Conservation (phyloP, 345 rosid genomes). For the Syzygium grande region DNA sequence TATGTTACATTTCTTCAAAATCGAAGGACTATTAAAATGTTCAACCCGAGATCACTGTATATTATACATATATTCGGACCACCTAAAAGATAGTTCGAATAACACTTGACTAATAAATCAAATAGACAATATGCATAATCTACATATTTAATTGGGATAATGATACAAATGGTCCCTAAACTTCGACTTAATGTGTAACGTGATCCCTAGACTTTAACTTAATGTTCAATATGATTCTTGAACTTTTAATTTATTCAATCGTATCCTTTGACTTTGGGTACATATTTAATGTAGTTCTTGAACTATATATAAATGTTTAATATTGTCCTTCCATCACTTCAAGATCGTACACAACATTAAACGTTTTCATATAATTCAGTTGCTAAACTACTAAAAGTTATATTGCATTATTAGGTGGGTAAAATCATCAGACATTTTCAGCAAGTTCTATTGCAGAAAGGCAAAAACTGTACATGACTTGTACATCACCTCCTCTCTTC, state of each 20-base stretch:
- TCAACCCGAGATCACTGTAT: neutral
- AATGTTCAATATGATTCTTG: no score
- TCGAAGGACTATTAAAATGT: neutral
- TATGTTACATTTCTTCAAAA: neutral
- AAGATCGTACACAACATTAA: no score
- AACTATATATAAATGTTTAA: no score
- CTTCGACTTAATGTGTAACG: no score
- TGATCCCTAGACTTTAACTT: no score
- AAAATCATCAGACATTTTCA: neutral
- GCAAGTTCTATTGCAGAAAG: neutral
- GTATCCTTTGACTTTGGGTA: no score
- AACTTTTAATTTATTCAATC: no score
- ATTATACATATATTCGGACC: neutral
- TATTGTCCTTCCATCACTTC: no score
- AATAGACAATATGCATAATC: neutral
- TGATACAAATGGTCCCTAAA: no score
- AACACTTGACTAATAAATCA: neutral
- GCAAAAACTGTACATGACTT: neutral
- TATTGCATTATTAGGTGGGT: neutral
- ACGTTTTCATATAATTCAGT: no score
- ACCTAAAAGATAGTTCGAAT: neutral
- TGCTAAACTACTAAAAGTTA: no score
- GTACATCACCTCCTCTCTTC: neutral
- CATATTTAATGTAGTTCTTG: no score
- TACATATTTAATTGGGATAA: neutral